Evolutionary conservation across 495 filamentous ascomycete species (phyloP), one percentile per base, ranked within the genome.

Genomic region (Lophiostoma macrostomum): DNA sequence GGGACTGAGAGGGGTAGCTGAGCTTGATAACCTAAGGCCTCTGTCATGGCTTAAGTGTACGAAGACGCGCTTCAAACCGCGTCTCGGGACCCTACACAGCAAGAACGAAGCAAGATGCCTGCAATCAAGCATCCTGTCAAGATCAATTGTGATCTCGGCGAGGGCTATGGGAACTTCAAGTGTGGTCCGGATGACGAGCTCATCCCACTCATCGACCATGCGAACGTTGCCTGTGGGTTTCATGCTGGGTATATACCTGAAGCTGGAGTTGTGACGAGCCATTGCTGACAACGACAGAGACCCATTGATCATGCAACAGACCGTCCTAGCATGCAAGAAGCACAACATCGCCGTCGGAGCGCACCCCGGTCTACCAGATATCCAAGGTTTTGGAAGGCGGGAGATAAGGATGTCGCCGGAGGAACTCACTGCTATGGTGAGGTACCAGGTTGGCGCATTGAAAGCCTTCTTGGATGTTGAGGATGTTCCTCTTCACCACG

Each of bases 141-240:
- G 27, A 74, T 81, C 55, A 80, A 81, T 43, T 68, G 71, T 35
- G 78, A 78, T 50, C 61, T 78, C 28, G 75, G 73, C 8, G 75
- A 78, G 63, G 74, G 61, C 8, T 57, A 71, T 50, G 75, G 73
- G 25, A 76, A 76, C 54, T 78, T 65, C 65, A 62, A 56, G 38
- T 73, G 67, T 45, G 52, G 41, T 28, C 79, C 80, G 5, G 81
- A 84, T 47, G 73, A 75, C 13, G 78, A 82, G 27, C 70, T 83
- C 13, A 75, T 84, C 25, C 75, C 75, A 19, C 56, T 77, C 40
- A 76, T 83, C 53, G 80, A 83, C 51, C 72, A 77, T 50, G 81
- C 81, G n/a, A 84, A 85, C 54, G 59, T 83, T 8, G 81, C 81
- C 3, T 84, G 81, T 58, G 81, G 79, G 4, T 82, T 83, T 59